Evolutionary conservation across 2,329 filamentous ascomycete species (phyloP), one percentile per base, ranked within the genome.

Genomic region (Amesomyces nigricolor): DNA sequence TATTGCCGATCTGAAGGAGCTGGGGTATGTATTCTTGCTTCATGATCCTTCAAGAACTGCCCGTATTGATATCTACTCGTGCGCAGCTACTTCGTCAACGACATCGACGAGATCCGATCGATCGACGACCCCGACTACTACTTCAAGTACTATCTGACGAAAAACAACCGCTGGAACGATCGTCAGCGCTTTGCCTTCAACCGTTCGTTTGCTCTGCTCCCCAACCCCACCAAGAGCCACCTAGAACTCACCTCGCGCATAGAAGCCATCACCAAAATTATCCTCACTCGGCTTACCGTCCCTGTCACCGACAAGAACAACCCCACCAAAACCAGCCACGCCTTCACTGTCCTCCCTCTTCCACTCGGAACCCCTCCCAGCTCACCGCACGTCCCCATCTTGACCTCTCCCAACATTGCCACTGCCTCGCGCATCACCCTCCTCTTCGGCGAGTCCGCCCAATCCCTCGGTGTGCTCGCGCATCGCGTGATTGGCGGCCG

Each of bases 11-110:
- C 74, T 97, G 29, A 73, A 82, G 56, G 74, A 80, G 51, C 82
- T 97, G 3, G 91, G 90, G 87, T 92, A 73, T 64, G 77, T 65
- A 10, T 44, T 16, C 40, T 42, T 51, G 42, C 58, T 16, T 8
- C 5, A 26, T 26, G 6, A 44, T 19, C 47, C 2, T n/a, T 26
- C 8, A 43, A 26, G 9, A 47, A n/a, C 14, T 43, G 19, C 14
- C 29, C 44, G 45, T 37, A 51, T 50, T 56, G 45, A 52, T 10
- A 4, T 4, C 8, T 17, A 1, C 30, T 11, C n/a, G 3, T 13
- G 17, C n/a, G 7, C 57, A 91, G 89, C 43, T 95, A 91, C 71
- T 91, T 89, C 67, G 71, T 95, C 71, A 91, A 89, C 62, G 78
- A 85, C 0, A 71, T 83, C 0, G 89, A 92, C 62, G 83, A 92